Conservation (phyloP, 176 grass and related monocot species). For the Zoysia pacifica region DNA sequence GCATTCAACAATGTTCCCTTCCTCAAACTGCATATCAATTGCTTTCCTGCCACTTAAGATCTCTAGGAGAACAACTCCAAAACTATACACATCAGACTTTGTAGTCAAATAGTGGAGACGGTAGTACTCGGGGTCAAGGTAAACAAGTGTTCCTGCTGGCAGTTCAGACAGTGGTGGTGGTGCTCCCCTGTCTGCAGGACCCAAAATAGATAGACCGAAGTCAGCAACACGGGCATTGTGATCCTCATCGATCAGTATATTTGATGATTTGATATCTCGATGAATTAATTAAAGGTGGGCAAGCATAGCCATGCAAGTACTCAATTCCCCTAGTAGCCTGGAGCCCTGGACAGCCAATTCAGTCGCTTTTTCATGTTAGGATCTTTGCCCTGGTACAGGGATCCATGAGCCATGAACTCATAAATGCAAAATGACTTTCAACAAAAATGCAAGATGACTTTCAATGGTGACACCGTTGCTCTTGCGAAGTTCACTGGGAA, state of each 20-base stretch:
- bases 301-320: conserved; percentile 97
- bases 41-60: conserved; percentile 93
- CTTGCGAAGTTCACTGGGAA: too few species aligned
- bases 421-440: conserved; percentile 34
- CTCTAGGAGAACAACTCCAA: conserved; percentile 92
- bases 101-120: conserved; percentile 98
- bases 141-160: conserved; percentile 90
- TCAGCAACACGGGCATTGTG: conserved; percentile 93
- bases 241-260: conserved; percentile 96
- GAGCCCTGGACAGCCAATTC: conserved; percentile 71
- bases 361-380: conserved; percentile 62
- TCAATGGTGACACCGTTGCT: too few species aligned
- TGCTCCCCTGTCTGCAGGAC: conserved; percentile 75
- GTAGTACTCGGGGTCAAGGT: conserved; percentile 95
- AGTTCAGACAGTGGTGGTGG: conserved; percentile 69
- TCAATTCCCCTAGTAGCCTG: conserved; percentile 94
- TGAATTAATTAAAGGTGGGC: conserved; percentile 85
- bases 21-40: conserved; percentile 95
- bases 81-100: conserved; percentile 96
- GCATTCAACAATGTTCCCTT: conserved; percentile 98
- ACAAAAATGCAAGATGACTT: too few species aligned
- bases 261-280: conserved; percentile 96
- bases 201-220: conserved; percentile 92
- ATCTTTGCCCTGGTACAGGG: conserved; percentile 83
- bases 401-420: conserved; percentile 98